phyloP scores from a whole-genome alignment of 768 basidiomycete species.

The Astraeus odoratus region DNA sequence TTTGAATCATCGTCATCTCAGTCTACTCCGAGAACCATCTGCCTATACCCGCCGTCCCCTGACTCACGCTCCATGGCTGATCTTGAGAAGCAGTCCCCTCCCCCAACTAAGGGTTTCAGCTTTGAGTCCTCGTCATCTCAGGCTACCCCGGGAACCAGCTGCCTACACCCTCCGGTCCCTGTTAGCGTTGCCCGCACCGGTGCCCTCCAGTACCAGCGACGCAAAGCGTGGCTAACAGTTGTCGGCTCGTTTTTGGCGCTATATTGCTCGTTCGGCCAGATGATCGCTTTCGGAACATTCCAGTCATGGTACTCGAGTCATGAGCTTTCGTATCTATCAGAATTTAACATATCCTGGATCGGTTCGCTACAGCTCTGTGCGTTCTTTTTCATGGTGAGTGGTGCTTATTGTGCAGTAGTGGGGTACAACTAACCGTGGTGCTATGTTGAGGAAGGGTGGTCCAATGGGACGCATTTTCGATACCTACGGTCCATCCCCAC shows the following conservation, averaged over 20 bases:
- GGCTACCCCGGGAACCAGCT: constrained; percentile 15
- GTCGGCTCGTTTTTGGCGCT: constrained; percentile 60
- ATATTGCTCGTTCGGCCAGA: constrained; percentile 65
- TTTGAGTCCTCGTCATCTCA: constrained; percentile 14
- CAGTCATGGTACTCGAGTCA: constrained; percentile 61
- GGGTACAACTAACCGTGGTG: neutral
- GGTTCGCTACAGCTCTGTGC: constrained; percentile 62
- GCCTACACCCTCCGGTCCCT: neutral
- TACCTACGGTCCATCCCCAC: constrained; percentile 46
- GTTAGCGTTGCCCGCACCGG: neutral
- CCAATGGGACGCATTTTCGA: constrained; percentile 57
- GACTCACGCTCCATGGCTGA: constrained; percentile 18
- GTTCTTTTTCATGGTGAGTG: constrained; percentile 61
- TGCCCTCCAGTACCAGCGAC: constrained; percentile 7
- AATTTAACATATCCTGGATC: constrained; percentile 64
- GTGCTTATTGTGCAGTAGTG: neutral
- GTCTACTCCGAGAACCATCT: constrained; percentile 15
- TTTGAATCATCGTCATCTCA: constrained; percentile 14
- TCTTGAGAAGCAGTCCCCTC: constrained; percentile 22
- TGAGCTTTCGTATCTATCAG: constrained; percentile 43
- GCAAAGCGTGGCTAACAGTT: constrained; percentile 44
- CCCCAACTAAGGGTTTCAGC: constrained; percentile 15
- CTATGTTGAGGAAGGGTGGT: constrained; percentile 40
- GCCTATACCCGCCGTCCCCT: neutral
- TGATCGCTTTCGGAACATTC: constrained; percentile 68